These are phyloP conservation scores for Paxillus ammoniavirescens DNA, from an alignment of 768 basidiomycete genomes.

Conservation along the genomic window DNA sequence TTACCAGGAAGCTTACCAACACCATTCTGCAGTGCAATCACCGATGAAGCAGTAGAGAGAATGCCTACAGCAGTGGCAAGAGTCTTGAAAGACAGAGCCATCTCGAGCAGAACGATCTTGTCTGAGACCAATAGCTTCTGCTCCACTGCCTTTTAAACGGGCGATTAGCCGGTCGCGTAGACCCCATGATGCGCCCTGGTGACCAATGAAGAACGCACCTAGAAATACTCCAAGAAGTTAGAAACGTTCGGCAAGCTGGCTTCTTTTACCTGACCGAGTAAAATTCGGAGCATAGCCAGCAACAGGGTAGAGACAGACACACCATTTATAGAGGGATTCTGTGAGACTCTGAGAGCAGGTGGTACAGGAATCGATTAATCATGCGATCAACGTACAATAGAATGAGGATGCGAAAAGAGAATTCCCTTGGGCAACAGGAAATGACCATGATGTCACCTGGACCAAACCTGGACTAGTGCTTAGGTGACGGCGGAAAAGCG, in stretches of 20 bases:
- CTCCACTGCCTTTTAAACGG: conserved; percentile 12
- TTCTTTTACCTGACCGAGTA: background rate
- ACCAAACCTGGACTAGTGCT: too few relatives aligned
- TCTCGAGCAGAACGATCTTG: conserved; percentile 1
- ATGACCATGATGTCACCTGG: too few relatives aligned
- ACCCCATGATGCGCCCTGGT: conserved; percentile 1
- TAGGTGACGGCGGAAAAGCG: too few relatives aligned
- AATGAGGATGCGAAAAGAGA: background rate
- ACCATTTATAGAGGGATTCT: background rate
- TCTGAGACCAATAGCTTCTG: background rate
- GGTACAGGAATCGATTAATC: background rate
- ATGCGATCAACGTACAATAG: background rate
- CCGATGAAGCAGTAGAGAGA: conserved; percentile 11
- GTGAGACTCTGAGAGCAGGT: background rate
- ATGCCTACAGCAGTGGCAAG: conserved; percentile 9
- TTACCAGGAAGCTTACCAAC: conserved; percentile 32
- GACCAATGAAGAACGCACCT: background rate
- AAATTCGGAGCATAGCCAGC: background rate
- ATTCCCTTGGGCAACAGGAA: too few relatives aligned
- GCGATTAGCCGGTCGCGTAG: conserved; percentile 1
- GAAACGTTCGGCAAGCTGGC: background rate
- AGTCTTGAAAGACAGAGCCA: conserved; percentile 9
- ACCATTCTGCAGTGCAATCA: conserved; percentile 24
- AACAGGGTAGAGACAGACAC: too few relatives aligned
- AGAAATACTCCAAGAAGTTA: background rate